A percentile compares a stretch with the other conserved stretches of the same genome.
Evolutionary conservation across 2,329 filamentous ascomycete species (phyloP).

Genomic region (Paracorniculantispora psalliotae): DNA sequence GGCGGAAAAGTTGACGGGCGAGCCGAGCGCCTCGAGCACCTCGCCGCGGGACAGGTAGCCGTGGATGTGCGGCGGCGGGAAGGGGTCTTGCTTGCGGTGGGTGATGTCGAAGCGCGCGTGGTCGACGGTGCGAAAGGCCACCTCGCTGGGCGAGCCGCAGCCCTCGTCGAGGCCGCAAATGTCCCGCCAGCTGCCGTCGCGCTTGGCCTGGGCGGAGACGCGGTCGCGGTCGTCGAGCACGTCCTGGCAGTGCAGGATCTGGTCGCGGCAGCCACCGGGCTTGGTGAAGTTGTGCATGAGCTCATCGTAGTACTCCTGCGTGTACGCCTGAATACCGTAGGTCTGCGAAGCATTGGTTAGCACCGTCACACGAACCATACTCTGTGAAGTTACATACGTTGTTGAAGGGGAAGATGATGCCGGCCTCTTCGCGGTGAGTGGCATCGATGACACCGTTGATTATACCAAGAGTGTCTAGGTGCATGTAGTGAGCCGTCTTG

Average conservation of each 20-base stretch:
- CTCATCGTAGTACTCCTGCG: slow-evolving; percentile 33
- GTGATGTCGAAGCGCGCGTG: slow-evolving; percentile 58
- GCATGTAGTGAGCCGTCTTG: slow-evolving; percentile 44
- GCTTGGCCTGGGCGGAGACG: slow-evolving; percentile 33
- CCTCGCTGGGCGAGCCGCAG: slow-evolving; percentile 48
- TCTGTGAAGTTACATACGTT: slow-evolving; percentile 40
- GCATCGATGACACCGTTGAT: slow-evolving; percentile 66
- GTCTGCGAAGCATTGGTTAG: slow-evolving; percentile 18
- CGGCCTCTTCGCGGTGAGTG: slow-evolving; percentile 53
- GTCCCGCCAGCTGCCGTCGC: slow-evolving; percentile 24
- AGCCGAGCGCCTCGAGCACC: slow-evolving; percentile 56
- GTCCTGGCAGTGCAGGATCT: slow-evolving; percentile 47
- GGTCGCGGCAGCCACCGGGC: slow-evolving; percentile 46
- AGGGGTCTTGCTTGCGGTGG: slow-evolving; percentile 51
- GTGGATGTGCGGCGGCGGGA: slow-evolving; percentile 56
- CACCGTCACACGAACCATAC: background rate
- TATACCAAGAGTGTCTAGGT: slow-evolving; percentile 60
- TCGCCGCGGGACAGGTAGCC: slow-evolving; percentile 56
- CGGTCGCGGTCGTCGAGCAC: slow-evolving; percentile 47
- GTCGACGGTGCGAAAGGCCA: slow-evolving; percentile 48
- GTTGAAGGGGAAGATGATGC: slow-evolving; percentile 53
- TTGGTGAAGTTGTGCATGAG: slow-evolving; percentile 26
- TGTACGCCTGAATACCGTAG: slow-evolving; percentile 57
- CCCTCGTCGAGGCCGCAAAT: slow-evolving; percentile 46
- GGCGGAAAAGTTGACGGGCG: slow-evolving; percentile 54